phyloP scores from a whole-genome alignment of 129 eudicot species.

The Artemisia tridentata region DNA sequence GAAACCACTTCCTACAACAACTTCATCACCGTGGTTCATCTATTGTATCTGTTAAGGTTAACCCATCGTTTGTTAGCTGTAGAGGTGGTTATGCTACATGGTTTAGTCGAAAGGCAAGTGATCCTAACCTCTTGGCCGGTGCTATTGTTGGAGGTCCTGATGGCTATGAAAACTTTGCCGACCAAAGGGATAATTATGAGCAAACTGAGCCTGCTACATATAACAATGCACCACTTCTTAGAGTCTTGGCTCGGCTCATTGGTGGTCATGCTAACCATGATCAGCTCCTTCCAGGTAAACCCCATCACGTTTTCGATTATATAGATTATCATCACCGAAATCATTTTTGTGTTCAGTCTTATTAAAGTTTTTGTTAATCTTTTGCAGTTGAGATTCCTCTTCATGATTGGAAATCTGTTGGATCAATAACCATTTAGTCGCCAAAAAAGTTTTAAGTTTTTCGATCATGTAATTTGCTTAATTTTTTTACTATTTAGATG shows the following conservation, averaged over 20 bases:
- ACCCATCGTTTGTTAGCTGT: conserved; percentile 80
- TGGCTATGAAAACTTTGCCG: conserved; percentile 97
- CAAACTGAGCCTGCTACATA: conserved; percentile 99
- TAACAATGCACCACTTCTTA: conserved; percentile 92
- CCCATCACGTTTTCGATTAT: neutral
- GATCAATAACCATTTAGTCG: too few relatives aligned
- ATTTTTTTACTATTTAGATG: too few relatives aligned
- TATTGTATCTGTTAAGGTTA: conserved; percentile 76
- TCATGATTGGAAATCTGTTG: too few relatives aligned
- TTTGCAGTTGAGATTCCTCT: conserved; percentile 65
- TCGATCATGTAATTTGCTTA: too few relatives aligned
- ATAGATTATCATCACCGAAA: neutral
- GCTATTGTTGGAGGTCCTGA: conserved; percentile 99
- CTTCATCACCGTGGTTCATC: conserved; percentile 95
- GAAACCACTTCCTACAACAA: conserved; percentile 77
- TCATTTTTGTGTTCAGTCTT: neutral
- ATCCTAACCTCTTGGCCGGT: conserved; percentile 77
- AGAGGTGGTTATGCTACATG: conserved; percentile 94
- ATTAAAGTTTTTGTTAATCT: conserved; percentile 4
- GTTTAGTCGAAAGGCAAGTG: conserved; percentile 79
- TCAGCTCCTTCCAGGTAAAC: conserved; percentile 81
- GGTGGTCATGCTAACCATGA: conserved; percentile 61
- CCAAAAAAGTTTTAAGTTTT: too few relatives aligned
- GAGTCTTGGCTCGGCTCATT: conserved; percentile 70
- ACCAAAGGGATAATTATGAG: conserved; percentile 85